phyloP scores from a whole-genome alignment of 2,329 filamentous ascomycete species.

The Botrytis aclada region DNA sequence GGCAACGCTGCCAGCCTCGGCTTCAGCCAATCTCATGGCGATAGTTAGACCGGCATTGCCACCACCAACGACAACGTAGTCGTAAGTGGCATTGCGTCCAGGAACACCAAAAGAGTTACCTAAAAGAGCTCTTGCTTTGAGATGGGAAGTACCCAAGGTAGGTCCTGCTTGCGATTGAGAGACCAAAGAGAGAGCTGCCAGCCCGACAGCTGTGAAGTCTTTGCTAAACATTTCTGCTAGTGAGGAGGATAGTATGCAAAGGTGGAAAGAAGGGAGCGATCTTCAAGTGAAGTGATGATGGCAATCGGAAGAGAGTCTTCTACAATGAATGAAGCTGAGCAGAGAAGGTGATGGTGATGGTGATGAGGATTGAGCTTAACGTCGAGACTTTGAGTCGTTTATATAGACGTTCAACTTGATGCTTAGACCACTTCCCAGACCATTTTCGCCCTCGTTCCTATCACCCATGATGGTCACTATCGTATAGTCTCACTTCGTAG shows the following conservation, averaged over 20 bases:
- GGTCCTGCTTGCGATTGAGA: constrained; percentile 13
- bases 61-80: constrained; percentile 22
- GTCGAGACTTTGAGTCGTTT: constrained; percentile 1
- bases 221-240: constrained; percentile 15
- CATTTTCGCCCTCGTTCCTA: neutral
- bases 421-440: neutral
- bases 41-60: constrained; percentile 20
- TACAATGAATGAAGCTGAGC: neutral
- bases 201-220: constrained; percentile 7
- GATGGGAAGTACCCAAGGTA: neutral
- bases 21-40: constrained; percentile 14
- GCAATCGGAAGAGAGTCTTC: neutral
- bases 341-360: neutral
- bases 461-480: constrained; percentile 4
- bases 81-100: constrained; percentile 19
- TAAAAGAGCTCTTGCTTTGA: constrained; percentile 16
- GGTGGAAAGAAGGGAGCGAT: neutral
- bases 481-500: constrained; percentile 9
- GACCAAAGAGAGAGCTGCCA: constrained; percentile 15
- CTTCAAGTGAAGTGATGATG: constrained; percentile 3
- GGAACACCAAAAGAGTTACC: constrained; percentile 20
- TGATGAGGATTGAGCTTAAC: constrained; percentile 12
- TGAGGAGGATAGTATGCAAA: neutral
- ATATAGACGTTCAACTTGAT: constrained; percentile 17
- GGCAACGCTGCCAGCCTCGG: constrained; percentile 14